Evolutionary conservation across 1,139 yeast genomes (phyloP), one percentile per base, ranked within the genome.

Genomic region (Geotrichum fermentans): DNA sequence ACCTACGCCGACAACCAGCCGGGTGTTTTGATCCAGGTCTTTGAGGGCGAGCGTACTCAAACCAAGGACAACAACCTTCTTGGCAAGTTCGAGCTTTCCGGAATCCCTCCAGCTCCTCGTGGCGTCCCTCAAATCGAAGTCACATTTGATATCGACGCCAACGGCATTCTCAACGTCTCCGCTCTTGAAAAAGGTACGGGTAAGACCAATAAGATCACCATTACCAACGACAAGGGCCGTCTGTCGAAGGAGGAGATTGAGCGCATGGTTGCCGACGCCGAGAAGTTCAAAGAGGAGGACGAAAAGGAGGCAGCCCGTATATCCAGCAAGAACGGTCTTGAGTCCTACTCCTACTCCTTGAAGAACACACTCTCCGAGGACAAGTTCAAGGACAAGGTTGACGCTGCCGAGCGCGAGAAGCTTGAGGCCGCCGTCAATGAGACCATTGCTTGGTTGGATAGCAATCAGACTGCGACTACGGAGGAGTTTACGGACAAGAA

Each of bases 221-320:
- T 83, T 68, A 82, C 87, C 72, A 88, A 88, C 78, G 96, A 88
- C 75, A 88, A 88, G 81, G 96, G 96, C 70, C 86, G 96, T n/a
- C n/a, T n/a, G n/a, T n/a, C n/a, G n/a, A n/a, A n/a, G n/a, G n/a
- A n/a, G n/a, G n/a, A n/a, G n/a, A n/a, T 87, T 58, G 96, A 87
- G 73, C 83, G 89, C 73, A 88, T 88, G 96, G 95, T 88, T 61
- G 78, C 86, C 64, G 96, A 88, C 75, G 89, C 89, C 58, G 90
- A 83, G 73, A 82, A 82, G 73, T 83, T 75, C 78, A 82, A 82
- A 74, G 89, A 81, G 59, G 87, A 83, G 70, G 95, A 85, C 67
- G 92, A 83, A 67, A 79, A 79, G 74, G 92, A 85, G 74, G 77
- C 90, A 61, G 72, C 79, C 55, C 83, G 94, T 75, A 79, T 83